Evolutionary conservation across 164 flowering plant species (phyloP).

Genomic region (Liriodendron chinense): DNA sequence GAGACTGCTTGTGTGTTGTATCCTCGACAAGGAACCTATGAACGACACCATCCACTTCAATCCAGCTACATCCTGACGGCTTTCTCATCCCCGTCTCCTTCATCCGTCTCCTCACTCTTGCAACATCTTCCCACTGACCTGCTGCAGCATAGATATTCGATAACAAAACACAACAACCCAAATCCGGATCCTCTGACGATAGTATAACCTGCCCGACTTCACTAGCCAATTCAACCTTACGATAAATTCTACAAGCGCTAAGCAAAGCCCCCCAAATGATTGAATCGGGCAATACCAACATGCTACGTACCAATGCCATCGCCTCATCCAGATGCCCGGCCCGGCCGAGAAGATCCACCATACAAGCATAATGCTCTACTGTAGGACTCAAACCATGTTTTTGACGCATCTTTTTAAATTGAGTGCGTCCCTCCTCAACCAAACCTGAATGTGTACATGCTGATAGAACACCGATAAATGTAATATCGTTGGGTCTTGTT

Average conservation of each 20-base stretch:
- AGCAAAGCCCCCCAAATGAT: conserved; percentile 32
- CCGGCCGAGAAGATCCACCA: conserved; percentile 35
- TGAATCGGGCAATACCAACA: conserved; percentile 26
- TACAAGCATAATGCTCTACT: conserved; percentile 31
- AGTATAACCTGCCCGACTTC: conserved; percentile 20
- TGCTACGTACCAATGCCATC: conserved; percentile 18
- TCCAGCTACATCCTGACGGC: conserved; percentile 33
- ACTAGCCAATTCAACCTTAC: conserved; percentile 22
- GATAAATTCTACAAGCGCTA: conserved; percentile 28
- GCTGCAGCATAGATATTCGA: conserved; percentile 29
- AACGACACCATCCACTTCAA: conserved; percentile 26
- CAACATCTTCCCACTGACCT: conserved; percentile 31
- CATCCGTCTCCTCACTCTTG: conserved; percentile 23
- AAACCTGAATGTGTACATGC: conserved; percentile 31
- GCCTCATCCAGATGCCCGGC: conserved; percentile 29
- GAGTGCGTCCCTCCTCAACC: conserved; percentile 24
- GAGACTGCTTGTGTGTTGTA: conserved; percentile 16
- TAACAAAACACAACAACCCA: conserved; percentile 28
- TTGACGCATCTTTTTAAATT: conserved; percentile 17
- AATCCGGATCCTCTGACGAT: conserved; percentile 12
- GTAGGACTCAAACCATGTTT: conserved; percentile 24
- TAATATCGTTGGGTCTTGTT: conserved; percentile 22
- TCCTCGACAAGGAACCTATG: conserved; percentile 30
- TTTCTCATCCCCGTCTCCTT: conserved; percentile 23
- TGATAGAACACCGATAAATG: conserved; percentile 29